Conservation (phyloP, 257 asterid species). For the Nicotiana tomentosiformis region DNA sequence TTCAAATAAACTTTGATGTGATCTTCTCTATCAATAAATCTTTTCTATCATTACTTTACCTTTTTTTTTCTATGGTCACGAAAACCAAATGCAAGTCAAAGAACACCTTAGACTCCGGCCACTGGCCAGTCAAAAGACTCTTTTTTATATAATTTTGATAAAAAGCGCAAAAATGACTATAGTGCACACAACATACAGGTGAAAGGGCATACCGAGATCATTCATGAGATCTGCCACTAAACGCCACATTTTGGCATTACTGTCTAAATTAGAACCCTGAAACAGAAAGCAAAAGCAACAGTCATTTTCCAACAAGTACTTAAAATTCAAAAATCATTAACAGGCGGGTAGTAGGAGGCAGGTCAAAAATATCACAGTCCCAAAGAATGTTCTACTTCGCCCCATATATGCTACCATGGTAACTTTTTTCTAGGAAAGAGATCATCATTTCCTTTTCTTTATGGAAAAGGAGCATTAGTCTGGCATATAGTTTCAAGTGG, state of each 20-base stretch:
- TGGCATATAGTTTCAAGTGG: neutral
- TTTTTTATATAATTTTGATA: neutral
- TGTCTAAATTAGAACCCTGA: constrained; percentile 91
- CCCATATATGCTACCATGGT: neutral
- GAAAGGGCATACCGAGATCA: constrained; percentile 65
- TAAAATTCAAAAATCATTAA: neutral
- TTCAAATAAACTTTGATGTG: neutral
- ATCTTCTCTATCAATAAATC: neutral
- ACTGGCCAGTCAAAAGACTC: neutral
- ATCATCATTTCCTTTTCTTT: neutral
- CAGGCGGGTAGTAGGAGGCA: neutral
- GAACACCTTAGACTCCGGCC: neutral
- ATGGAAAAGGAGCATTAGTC: neutral
- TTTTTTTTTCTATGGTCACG: neutral
- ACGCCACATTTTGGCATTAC: constrained; percentile 99
- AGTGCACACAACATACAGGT: neutral
- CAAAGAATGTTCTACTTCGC: neutral
- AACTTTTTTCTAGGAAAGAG: neutral
- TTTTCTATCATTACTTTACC: neutral
- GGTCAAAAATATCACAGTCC: neutral
- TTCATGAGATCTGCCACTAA: constrained; percentile 99
- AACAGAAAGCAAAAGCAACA: neutral
- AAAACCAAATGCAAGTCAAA: neutral
- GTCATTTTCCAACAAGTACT: constrained; percentile 1
- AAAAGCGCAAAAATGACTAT: neutral